Conservation (phyloP, 116 monocot genomes). For the Dioscorea cayenensis region DNA sequence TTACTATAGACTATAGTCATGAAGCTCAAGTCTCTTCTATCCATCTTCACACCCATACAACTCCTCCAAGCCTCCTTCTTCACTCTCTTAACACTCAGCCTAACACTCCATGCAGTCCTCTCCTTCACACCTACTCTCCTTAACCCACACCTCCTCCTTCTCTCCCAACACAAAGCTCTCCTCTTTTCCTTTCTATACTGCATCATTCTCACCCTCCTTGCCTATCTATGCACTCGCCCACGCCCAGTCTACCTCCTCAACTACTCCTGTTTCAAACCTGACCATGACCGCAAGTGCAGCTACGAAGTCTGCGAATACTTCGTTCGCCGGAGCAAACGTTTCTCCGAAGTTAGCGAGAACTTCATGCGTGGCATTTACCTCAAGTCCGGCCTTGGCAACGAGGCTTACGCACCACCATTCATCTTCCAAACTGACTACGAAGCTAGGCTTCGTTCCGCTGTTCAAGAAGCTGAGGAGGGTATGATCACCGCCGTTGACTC, state of each 20-base stretch:
- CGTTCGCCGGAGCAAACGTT: constrained; percentile 35
- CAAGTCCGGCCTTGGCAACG: constrained; percentile 79
- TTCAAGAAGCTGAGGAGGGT: constrained; percentile 53
- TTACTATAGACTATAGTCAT: not conserved
- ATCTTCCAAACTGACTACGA: constrained; percentile 42
- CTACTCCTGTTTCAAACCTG: constrained; percentile 67
- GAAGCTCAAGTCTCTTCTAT: not conserved
- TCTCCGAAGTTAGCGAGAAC: constrained; percentile 20
- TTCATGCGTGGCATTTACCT: constrained; percentile 66
- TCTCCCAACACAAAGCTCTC: not conserved
- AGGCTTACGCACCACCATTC: constrained; percentile 65
- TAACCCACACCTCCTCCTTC: not conserved
- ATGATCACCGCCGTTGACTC: constrained; percentile 37
- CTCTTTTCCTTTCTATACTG: constrained; percentile 25
- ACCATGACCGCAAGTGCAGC: constrained; percentile 33
- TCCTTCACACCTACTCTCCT: constrained; percentile 10
- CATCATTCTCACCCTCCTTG: constrained; percentile 7
- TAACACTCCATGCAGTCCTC: constrained; percentile 22
- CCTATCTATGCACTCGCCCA: constrained; percentile 27
- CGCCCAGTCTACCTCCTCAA: constrained; percentile 49
- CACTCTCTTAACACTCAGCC: constrained; percentile 21
- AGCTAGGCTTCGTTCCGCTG: constrained; percentile 21
- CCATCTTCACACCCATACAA: constrained; percentile 4
- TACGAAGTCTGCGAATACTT: constrained; percentile 64
- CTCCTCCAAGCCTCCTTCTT: constrained; percentile 28